These are phyloP conservation scores for Macadamia integrifolia DNA, from an alignment of 164 flowering plant genomes.

Conservation along the genomic window DNA sequence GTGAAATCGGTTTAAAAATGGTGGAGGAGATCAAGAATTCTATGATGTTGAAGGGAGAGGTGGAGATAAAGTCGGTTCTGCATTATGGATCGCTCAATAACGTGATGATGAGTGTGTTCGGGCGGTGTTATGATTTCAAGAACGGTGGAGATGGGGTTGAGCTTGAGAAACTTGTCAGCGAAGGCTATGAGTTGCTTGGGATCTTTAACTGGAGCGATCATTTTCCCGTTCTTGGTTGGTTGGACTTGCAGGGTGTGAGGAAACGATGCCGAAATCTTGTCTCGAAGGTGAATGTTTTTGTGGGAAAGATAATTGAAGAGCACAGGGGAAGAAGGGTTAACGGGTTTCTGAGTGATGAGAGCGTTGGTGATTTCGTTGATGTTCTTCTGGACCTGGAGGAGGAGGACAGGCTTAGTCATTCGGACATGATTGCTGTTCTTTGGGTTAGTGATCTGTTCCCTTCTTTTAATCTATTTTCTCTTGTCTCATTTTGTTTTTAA, in stretches of 20 bases:
- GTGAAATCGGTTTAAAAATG: not conserved
- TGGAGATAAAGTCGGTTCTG: conserved; percentile 16
- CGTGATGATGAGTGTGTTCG: conserved; percentile 47
- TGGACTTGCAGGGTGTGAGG: conserved; percentile 38
- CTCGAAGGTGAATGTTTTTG: conserved; percentile 29
- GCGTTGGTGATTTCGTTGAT: conserved; percentile 24
- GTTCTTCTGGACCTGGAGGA: conserved; percentile 30
- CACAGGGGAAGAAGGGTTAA: conserved; percentile 13
- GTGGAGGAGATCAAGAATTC: not conserved
- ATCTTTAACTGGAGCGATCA: conserved; percentile 42
- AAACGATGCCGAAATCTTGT: conserved; percentile 22
- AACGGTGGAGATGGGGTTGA: conserved; percentile 17
- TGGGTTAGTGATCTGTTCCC: conserved; percentile 42
- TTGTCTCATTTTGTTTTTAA: too few species aligned
- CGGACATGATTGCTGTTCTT: conserved; percentile 85
- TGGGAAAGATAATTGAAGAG: conserved; percentile 37
- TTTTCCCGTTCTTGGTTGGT: conserved; percentile 28
- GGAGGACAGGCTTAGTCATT: conserved; percentile 48
- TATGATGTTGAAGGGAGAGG: not conserved
- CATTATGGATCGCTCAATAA: conserved; percentile 39
- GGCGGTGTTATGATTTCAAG: conserved; percentile 26
- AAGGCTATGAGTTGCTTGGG: conserved; percentile 52
- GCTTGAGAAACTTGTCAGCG: conserved; percentile 36
- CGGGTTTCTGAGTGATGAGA: conserved; percentile 1
- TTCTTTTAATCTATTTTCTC: not conserved